phyloP scores from a whole-genome alignment of 2,329 filamentous ascomycete genomes.

The Mariannaea sp. region DNA sequence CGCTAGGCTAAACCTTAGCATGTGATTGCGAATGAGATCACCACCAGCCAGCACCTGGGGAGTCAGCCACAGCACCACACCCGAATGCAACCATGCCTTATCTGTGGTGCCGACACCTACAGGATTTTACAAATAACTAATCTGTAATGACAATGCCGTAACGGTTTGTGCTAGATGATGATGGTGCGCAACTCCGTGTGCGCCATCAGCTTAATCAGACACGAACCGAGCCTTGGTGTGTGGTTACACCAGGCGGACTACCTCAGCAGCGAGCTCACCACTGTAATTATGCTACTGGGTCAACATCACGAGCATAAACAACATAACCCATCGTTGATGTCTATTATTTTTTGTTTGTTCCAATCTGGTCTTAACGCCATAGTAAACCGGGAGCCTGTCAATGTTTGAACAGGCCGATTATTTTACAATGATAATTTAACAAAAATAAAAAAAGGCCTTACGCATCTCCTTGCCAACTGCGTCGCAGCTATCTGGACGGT shows the following conservation, averaged over 20 bases:
- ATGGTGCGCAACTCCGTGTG: too few relatives aligned
- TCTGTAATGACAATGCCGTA: too few relatives aligned
- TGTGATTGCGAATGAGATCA: constrained; percentile 41
- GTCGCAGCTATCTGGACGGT: too few relatives aligned
- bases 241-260: too few relatives aligned
- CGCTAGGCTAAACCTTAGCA: constrained; percentile 30
- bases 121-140: background rate
- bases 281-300: too few relatives aligned
- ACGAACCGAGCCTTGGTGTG: too few relatives aligned
- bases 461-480: background rate
- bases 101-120: background rate
- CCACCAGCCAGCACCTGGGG: background rate
- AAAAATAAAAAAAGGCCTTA: background rate
- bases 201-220: too few relatives aligned
- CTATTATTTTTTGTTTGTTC: constrained; percentile 13
- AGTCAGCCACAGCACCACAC: constrained; percentile 16
- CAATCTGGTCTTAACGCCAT: constrained; percentile 16
- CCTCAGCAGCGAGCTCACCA: too few relatives aligned
- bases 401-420: constrained; percentile 1
- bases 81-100: background rate
- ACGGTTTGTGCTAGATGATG: too few relatives aligned
- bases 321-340: constrained; percentile 8
- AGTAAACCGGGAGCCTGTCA: background rate
- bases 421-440: constrained; percentile 1
- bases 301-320: background rate